Evolutionary conservation across 176 grass and related monocot species (phyloP), one percentile per base, ranked within the genome.

Genomic region (Eleusine indica): DNA sequence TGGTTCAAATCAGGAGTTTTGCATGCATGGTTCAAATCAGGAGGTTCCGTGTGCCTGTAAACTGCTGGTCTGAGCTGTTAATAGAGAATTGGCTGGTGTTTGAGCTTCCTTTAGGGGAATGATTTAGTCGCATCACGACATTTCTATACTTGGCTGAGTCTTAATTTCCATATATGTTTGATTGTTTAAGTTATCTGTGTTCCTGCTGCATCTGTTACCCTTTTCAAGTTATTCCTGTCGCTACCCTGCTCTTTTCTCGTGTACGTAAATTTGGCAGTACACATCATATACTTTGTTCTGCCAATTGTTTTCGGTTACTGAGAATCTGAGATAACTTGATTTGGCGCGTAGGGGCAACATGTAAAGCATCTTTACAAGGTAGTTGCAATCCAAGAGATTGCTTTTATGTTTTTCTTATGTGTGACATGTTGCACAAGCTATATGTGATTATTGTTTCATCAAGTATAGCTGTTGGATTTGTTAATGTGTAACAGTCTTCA

Each of bases 401-500:
- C 42, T 81, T 85, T 80, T 80, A 84, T 46, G 38, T 84, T 68
- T 48, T 3, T 64, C 18, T 16, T 62, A 32, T 14, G 1, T 65
- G 15, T 81, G 29, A 17, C 64, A 44, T 78, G 44, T 81, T 47
- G 71, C 35, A 28, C 28, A 9, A 72, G 54, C 74, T 71, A 9
- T 77, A 69, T 76, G 42, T 62, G 22, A 53, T 32, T 60, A 54
- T 84, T 76, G 19, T 53, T 66, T 65, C 74, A 38, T 74, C 47
- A 74, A 42, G 13, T 40, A 74, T 0, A 53, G 8, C 35, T 54
- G 28, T 56, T 9, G 6, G 10, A 53, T 67, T 68, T 67, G 9
- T 12, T 40, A 29, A 40, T 38, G 37, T 51, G 37, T 84, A 56
- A 65, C 42, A 11, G 13, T 66, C 6, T 44, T 21, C 13, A 4